Evolutionary conservation across 2,329 filamentous ascomycete species (phyloP).

Genomic region (Ophiostoma ips): DNA sequence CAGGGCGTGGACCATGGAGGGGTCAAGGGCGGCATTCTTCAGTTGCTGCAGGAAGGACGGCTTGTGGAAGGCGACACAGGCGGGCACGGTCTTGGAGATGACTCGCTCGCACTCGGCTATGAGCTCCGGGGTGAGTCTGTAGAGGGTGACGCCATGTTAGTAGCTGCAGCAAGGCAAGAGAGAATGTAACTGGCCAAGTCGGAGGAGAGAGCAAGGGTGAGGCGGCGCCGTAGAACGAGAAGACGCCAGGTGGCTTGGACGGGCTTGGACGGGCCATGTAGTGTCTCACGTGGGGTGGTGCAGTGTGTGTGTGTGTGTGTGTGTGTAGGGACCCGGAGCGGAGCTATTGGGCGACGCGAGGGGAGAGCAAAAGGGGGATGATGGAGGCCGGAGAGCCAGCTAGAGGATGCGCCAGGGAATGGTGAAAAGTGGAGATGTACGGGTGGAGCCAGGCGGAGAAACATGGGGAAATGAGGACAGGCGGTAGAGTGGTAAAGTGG

Average conservation of each 20-base stretch:
- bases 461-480: background rate
- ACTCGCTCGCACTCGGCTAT: slow-evolving; percentile 46
- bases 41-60: slow-evolving; percentile 47
- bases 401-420: background rate
- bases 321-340: too few species aligned
- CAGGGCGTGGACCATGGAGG: slow-evolving; percentile 43
- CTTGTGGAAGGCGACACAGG: slow-evolving; percentile 50
- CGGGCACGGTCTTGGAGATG: slow-evolving; percentile 45
- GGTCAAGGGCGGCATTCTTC: slow-evolving; percentile 40
- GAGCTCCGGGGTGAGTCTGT: slow-evolving; percentile 41
- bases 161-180: too few species aligned
- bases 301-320: too few species aligned
- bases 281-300: slow-evolving; percentile 6
- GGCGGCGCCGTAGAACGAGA: background rate
- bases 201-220: too few species aligned
- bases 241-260: background rate
- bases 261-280: background rate
- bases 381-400: background rate
- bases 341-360: background rate
- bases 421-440: background rate
- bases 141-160: background rate
- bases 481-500: too few species aligned
- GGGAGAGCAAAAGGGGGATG: background rate
- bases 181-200: too few species aligned
- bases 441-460: slow-evolving; percentile 1